Percentiles rank a stretch among this genome's conserved stretches.
Conservation (phyloP, 257 asterid genomes). For the Petrea volubilis region DNA sequence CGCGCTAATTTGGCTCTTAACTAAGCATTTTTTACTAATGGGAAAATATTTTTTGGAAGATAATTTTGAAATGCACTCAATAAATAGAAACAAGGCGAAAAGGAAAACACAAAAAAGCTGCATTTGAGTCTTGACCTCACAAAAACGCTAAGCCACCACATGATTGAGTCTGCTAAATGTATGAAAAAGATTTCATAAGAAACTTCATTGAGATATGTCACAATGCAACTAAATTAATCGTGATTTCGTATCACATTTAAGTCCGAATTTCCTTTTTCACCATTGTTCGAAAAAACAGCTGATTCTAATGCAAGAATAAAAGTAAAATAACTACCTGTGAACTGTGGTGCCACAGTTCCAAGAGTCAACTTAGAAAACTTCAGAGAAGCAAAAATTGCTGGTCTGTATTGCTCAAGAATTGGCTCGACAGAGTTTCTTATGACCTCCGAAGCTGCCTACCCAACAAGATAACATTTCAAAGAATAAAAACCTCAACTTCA, state of each 20-base stretch:
- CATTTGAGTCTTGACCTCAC: too few species aligned
- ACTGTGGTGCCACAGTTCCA: constrained; percentile 91
- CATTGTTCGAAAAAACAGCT: too few species aligned
- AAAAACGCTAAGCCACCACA: too few species aligned
- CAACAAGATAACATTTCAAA: constrained; percentile 3
- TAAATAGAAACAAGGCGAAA: background rate
- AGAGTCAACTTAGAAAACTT: constrained; percentile 88
- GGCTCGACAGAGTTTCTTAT: constrained; percentile 78
- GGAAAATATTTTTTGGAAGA: background rate
- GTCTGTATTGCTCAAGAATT: constrained; percentile 77
- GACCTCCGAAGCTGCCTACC: constrained; percentile 82
- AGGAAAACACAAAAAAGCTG: background rate
- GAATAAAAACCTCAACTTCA: background rate
- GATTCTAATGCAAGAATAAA: background rate
- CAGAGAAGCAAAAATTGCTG: constrained; percentile 67
- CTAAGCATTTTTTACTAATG: background rate
- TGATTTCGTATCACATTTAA: too few species aligned
- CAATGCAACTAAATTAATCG: background rate
- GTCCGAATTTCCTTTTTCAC: too few species aligned
- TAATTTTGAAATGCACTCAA: background rate
- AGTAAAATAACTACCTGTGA: constrained; percentile 50
- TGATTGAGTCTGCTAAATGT: too few species aligned
- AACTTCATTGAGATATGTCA: background rate
- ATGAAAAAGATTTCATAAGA: background rate
- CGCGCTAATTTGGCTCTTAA: background rate